Conservation (phyloP, 371 early-diverging fungal species). For the Zopfochytrium polystomum region DNA sequence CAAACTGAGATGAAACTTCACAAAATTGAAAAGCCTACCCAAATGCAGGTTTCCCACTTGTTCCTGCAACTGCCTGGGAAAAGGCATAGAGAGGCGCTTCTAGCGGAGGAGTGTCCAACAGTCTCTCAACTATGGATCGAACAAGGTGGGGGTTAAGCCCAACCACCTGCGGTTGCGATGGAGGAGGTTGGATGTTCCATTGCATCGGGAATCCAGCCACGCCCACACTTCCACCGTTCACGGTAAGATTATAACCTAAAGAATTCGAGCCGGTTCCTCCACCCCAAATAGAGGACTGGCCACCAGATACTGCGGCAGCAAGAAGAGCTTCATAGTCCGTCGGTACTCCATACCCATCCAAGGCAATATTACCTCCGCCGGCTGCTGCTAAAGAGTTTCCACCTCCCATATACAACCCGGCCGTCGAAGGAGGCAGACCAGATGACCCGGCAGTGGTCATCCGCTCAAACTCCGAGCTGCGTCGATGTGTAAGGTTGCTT, state of each 20-base stretch:
- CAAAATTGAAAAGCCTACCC: constrained; percentile 2
- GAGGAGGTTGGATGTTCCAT: not conserved
- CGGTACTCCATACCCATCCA: not conserved
- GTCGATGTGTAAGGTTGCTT: not conserved
- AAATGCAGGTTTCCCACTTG: constrained; percentile 11
- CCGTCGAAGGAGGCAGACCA: too few species aligned
- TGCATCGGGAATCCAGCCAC: too few species aligned
- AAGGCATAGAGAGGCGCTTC: constrained; percentile 21
- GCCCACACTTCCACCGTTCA: not conserved
- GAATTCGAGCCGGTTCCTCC: not conserved
- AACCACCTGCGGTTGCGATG: not conserved
- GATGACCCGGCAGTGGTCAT: not conserved
- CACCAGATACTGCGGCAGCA: not conserved
- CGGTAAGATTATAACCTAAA: not conserved
- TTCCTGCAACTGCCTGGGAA: constrained; percentile 1
- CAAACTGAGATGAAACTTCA: not conserved
- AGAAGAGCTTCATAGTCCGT: not conserved
- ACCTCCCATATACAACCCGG: too few species aligned
- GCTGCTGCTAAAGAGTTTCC: too few species aligned
- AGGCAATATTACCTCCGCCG: not conserved
- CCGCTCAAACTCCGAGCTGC: not conserved
- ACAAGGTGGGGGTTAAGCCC: constrained; percentile 7
- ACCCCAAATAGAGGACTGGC: not conserved
- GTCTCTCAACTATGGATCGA: constrained; percentile 11
- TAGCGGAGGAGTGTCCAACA: constrained; percentile 8